A percentile compares a stretch with the other conserved stretches of the same genome.
phyloP scores from a whole-genome alignment of 1,284 basidiomycete genomes.

The Cryptococcus neoformans region DNA sequence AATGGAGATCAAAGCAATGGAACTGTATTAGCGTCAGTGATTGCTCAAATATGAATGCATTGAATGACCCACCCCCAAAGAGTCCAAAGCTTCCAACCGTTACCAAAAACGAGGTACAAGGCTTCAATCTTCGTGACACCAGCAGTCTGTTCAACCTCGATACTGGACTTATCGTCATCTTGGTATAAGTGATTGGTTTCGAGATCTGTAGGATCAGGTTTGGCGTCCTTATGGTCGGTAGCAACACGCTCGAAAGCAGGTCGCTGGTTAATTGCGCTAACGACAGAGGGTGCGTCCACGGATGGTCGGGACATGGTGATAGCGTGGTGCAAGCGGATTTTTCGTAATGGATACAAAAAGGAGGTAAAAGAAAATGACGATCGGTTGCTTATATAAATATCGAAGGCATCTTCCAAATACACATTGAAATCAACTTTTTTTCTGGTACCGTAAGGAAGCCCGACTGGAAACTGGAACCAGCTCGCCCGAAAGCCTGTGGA shows the following conservation, averaged over 20 bases:
- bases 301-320: background rate
- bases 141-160: conserved; percentile 24
- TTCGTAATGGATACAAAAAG: conserved; percentile 2
- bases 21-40: conserved; percentile 3
- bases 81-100: conserved; percentile 24
- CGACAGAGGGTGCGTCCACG: background rate
- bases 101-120: conserved; percentile 37
- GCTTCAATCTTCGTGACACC: conserved; percentile 44
- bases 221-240: conserved; percentile 1
- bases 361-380: background rate
- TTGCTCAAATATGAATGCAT: background rate
- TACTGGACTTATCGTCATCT: conserved; percentile 4
- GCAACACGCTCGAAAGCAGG: conserved; percentile 3
- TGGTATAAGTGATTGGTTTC: background rate
- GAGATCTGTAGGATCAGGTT: background rate
- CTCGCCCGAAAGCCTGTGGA: too few species aligned
- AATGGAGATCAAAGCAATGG: conserved; percentile 29
- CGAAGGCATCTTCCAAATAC: background rate
- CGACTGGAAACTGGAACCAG: too few species aligned
- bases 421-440: too few species aligned
- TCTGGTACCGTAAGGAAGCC: too few species aligned
- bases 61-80: conserved; percentile 17
- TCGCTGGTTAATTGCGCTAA: background rate
- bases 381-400: background rate
- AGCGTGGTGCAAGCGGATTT: too few species aligned